phyloP scores from a whole-genome alignment of 2,329 filamentous ascomycete genomes.

The Teratosphaeria pseudoeucalypti region DNA sequence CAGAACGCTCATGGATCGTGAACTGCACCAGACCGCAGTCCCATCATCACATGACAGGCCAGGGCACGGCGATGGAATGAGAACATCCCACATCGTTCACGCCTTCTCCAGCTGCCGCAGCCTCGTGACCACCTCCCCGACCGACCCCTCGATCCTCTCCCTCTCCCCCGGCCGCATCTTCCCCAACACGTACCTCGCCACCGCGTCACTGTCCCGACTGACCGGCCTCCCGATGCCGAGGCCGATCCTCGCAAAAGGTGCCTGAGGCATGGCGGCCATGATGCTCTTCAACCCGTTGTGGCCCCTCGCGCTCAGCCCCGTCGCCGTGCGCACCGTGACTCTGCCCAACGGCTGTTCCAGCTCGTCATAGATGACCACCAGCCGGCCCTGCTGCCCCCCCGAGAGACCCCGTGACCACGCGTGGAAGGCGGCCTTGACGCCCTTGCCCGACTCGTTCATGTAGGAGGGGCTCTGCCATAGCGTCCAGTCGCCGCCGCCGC shows the following conservation, averaged over 20 bases:
- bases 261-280: conserved; percentile 64
- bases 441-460: conserved; percentile 79
- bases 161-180: conserved; percentile 50
- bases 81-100: background rate
- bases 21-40: too few species aligned
- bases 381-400: conserved; percentile 31
- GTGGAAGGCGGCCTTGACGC: conserved; percentile 56
- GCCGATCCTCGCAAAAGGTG: conserved; percentile 59
- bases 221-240: conserved; percentile 80
- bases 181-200: conserved; percentile 67
- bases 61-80: too few species aligned
- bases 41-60: too few species aligned
- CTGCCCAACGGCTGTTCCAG: conserved; percentile 62
- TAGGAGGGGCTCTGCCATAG: conserved; percentile 63
- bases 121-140: conserved; percentile 31
- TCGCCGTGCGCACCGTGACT: conserved; percentile 46
- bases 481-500: conserved; percentile 36
- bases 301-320: conserved; percentile 41
- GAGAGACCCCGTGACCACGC: conserved; percentile 31
- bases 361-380: conserved; percentile 85
- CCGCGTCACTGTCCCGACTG: conserved; percentile 54
- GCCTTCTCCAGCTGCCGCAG: conserved; percentile 19
- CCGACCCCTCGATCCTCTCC: conserved; percentile 19
- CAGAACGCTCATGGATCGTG: too few species aligned
- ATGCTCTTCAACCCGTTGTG: conserved; percentile 45